Conservation (phyloP, 2,329 filamentous ascomycete genomes). For the Daldinia sp. region DNA sequence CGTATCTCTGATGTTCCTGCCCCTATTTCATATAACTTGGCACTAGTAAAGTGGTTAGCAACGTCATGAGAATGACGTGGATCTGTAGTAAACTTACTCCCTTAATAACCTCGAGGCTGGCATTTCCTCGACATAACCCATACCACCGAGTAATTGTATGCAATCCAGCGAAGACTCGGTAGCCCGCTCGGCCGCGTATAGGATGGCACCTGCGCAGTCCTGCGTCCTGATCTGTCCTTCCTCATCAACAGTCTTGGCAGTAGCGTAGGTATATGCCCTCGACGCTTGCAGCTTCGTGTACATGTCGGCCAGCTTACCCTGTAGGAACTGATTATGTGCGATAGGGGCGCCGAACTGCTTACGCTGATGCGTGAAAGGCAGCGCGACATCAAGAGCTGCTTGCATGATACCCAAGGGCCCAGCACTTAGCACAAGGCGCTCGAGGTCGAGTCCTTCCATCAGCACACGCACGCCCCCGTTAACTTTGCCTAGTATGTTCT, state of each 20-base stretch:
- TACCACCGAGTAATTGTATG: slow-evolving; percentile 92
- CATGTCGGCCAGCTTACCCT: slow-evolving; percentile 95
- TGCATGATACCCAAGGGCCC: slow-evolving; percentile 96
- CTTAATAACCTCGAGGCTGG: slow-evolving; percentile 84
- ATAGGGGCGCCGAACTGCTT: slow-evolving; percentile 89
- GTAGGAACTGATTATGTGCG: slow-evolving; percentile 90
- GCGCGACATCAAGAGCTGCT: slow-evolving; percentile 81
- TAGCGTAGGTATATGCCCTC: slow-evolving; percentile 85
- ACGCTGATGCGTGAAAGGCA: slow-evolving; percentile 89
- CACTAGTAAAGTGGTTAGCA: slow-evolving; percentile 54
- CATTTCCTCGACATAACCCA: slow-evolving; percentile 96
- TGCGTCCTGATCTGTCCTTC: slow-evolving; percentile 77
- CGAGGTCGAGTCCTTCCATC: slow-evolving; percentile 96
- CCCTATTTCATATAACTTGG: slow-evolving; percentile 92
- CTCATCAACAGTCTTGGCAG: slow-evolving; percentile 83
- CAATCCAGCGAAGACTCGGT: slow-evolving; percentile 87
- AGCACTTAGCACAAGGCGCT: slow-evolving; percentile 88
- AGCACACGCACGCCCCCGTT: slow-evolving; percentile 88
- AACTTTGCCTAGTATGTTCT: slow-evolving; percentile 80
- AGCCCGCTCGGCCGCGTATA: slow-evolving; percentile 91
- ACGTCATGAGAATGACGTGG: not conserved
- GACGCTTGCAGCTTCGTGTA: slow-evolving; percentile 90
- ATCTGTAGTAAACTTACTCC: slow-evolving; percentile 57
- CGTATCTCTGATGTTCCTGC: slow-evolving; percentile 95
- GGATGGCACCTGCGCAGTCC: slow-evolving; percentile 92